phyloP scores from a whole-genome alignment of 192 early-diverging fungal species.

The Kappamyces sp. region DNA sequence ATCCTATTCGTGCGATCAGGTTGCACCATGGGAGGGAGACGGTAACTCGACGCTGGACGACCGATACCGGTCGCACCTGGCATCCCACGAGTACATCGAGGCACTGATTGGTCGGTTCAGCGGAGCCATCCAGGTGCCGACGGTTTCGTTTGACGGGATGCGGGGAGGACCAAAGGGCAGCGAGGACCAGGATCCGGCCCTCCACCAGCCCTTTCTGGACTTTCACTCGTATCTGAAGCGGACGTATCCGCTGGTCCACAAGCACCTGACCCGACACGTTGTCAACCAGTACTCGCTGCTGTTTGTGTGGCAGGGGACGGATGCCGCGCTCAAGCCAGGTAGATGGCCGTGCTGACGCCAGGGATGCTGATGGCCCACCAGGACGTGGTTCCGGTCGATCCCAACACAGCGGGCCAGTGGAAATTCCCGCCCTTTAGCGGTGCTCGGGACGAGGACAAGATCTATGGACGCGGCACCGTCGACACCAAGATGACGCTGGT shows the following conservation, averaged over 20 bases:
- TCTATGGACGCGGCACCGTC: constrained; percentile 35
- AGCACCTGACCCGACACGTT: constrained; percentile 22
- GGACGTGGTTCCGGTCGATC: constrained; percentile 41
- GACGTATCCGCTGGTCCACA: constrained; percentile 22
- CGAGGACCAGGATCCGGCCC: constrained; percentile 13
- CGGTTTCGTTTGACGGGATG: constrained; percentile 34
- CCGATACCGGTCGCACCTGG: constrained; percentile 4
- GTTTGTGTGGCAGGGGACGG: constrained; percentile 34
- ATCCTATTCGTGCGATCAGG: constrained; percentile 17
- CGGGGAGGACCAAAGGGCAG: background rate
- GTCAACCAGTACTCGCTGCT: constrained; percentile 31
- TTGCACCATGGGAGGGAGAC: background rate
- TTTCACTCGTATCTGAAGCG: constrained; percentile 18
- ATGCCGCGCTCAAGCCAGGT: constrained; percentile 16
- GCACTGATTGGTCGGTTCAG: constrained; percentile 22
- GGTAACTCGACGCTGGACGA: constrained; percentile 35
- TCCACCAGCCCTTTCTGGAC: background rate
- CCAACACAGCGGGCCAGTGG: constrained; percentile 28
- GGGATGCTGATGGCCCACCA: constrained; percentile 34
- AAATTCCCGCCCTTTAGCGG: constrained; percentile 35
- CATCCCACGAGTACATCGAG: constrained; percentile 12
- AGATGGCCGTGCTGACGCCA: too few relatives aligned
- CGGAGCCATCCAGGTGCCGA: constrained; percentile 27
- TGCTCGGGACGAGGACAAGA: constrained; percentile 22
- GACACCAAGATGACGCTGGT: constrained; percentile 40